Evolutionary conservation across 2,329 filamentous ascomycete species (phyloP), one percentile per base, ranked within the genome.

Genomic region (Xylariaceae sp.): DNA sequence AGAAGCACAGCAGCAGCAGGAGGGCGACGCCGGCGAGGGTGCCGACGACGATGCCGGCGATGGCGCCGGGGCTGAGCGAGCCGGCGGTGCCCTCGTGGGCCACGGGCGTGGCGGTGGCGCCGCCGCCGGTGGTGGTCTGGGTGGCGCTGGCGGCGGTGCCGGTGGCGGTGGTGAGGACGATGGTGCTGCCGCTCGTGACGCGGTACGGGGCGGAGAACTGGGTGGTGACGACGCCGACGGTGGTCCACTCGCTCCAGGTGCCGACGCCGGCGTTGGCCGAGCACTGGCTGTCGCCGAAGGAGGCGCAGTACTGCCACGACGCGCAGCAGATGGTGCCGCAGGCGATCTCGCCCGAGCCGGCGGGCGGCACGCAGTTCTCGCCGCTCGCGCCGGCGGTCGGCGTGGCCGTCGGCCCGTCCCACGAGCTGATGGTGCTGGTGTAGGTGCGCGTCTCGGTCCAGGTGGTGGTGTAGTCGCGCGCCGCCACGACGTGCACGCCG

Each of bases 31-130:
- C 83, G 11, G 72, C 70, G 31, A 89, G 67, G 9, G 76, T 72
- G 42, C 83, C 83, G 36, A 89, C 79, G 44, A 89, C 83, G 49
- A 89, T 89, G 39, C 83, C 83, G 12, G 84, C 83, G 48, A 89
- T 89, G 39, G 81, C 83, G 33, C 83, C 83, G 27, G 68, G 72
- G 48, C 78, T 83, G 34, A 89, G 68, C 18, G 50, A 45, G 27
- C 61, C 57, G 36, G 60, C 60, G 18, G 61, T 58, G 23, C 50
- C 64, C 49, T 58, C 61, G 29, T 56, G 59, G 33, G 57, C 56
- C 21, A 64, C 65, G 12, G 36, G 58, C 16, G 58, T 63, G 48
- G 54, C 50, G 11, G 51, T 52, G 31, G 65, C 67, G 29, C 67
- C 70, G 5, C 72, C 71, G 4, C 70, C 64, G n/a, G 72, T 70